Percentiles rank a stretch among this genome's conserved stretches.
Evolutionary conservation across 495 filamentous ascomycete genomes (phyloP).

Genomic region (Rhizodiscina lignyota): DNA sequence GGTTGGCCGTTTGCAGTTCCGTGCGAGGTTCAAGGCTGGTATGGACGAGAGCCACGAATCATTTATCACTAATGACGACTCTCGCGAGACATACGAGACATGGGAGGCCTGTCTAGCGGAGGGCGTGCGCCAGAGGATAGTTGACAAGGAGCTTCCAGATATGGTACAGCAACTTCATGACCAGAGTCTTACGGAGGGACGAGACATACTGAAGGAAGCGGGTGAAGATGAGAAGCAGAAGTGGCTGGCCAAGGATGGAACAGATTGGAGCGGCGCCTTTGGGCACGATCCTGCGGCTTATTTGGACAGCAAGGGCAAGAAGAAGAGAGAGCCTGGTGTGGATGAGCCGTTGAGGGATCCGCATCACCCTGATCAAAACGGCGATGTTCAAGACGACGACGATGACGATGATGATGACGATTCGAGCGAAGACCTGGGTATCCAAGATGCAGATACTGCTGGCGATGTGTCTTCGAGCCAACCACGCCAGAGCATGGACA

Average conservation of each 20-base stretch:
- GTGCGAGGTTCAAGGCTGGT: slow-evolving; percentile 68
- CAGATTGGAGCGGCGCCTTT: slow-evolving; percentile 84
- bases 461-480: slow-evolving; percentile 1
- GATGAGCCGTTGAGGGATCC: slow-evolving; percentile 45
- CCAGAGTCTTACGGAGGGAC: slow-evolving; percentile 52
- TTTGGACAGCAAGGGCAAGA: slow-evolving; percentile 32
- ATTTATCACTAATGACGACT: slow-evolving; percentile 77
- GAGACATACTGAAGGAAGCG: slow-evolving; percentile 61
- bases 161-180: slow-evolving; percentile 59
- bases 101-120: slow-evolving; percentile 84
- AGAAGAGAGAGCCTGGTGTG: slow-evolving; percentile 34
- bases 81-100: slow-evolving; percentile 80
- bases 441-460: slow-evolving; percentile 26
- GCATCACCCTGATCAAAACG: slow-evolving; percentile 27
- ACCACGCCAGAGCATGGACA: background rate
- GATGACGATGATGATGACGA: slow-evolving; percentile 26
- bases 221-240: slow-evolving; percentile 50
- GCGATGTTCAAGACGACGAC: slow-evolving; percentile 21
- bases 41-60: slow-evolving; percentile 73
- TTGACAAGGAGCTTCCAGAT: slow-evolving; percentile 50
- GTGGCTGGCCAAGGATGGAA: slow-evolving; percentile 67
- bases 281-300: slow-evolving; percentile 43
- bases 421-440: slow-evolving; percentile 26
- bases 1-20: slow-evolving; percentile 66
- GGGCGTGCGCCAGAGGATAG: slow-evolving; percentile 54